A percentile compares a stretch with the other conserved stretches of the same genome.
phyloP scores from a whole-genome alignment of 2,329 filamentous ascomycete genomes.

The Aspergillus neotritici region DNA sequence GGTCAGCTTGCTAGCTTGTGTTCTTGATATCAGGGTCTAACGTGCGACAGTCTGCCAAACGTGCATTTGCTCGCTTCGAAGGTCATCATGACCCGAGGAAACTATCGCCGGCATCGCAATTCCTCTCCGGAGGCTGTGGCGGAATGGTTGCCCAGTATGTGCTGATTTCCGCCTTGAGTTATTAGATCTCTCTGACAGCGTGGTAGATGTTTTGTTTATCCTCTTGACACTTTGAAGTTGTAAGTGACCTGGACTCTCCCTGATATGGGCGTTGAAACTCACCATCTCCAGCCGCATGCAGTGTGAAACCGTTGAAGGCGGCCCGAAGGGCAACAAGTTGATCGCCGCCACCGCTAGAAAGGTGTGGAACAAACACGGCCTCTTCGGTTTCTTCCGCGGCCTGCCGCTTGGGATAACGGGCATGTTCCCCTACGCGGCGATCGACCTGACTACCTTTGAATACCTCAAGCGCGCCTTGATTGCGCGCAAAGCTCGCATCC shows the following conservation, averaged over 20 bases:
- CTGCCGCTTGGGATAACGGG: conserved; percentile 89
- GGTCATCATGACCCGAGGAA: conserved; percentile 75
- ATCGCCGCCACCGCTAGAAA: conserved; percentile 77
- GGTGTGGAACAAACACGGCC: conserved; percentile 73
- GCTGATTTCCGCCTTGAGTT: conserved; percentile 7
- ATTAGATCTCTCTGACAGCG: conserved; percentile 17
- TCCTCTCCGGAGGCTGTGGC: conserved; percentile 81
- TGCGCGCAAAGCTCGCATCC: conserved; percentile 60
- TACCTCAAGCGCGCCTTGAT: conserved; percentile 74
- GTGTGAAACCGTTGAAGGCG: conserved; percentile 85
- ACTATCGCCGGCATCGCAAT: conserved; percentile 81
- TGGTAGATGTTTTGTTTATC: conserved; percentile 79
- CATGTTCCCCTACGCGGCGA: conserved; percentile 97
- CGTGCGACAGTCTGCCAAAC: conserved; percentile 65
- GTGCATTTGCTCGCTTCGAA: conserved; percentile 76
- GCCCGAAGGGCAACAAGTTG: conserved; percentile 73
- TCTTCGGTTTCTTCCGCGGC: conserved; percentile 79
- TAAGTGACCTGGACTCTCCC: conserved; percentile 29
- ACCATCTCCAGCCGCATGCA: conserved; percentile 66
- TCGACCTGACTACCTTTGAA: conserved; percentile 94
- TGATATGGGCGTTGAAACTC: conserved; percentile 1
- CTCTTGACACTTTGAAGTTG: conserved; percentile 66
- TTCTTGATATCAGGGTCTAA: conserved; percentile 12
- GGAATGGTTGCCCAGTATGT: conserved; percentile 88
- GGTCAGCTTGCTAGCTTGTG: conserved; percentile 36